These are phyloP conservation scores for Theobroma cacao DNA, from an alignment of 345 rosid species.

Conservation along the genomic window DNA sequence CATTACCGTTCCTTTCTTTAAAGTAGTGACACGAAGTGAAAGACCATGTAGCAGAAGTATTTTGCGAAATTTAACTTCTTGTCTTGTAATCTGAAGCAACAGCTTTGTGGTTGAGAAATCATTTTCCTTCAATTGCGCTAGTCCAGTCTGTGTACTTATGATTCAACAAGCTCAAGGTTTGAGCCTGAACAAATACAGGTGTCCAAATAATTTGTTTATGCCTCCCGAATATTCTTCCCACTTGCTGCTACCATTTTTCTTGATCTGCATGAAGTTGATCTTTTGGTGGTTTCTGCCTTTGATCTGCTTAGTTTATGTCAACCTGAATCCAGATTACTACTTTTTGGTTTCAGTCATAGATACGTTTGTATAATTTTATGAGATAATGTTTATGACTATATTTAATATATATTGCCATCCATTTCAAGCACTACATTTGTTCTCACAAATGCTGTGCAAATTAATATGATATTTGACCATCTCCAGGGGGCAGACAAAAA, in stretches of 20 bases:
- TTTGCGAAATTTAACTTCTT: no score
- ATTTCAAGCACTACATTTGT: not conserved
- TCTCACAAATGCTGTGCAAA: not conserved
- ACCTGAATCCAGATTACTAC: not conserved
- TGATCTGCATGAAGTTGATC: conserved; percentile 5
- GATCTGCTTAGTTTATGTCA: not conserved
- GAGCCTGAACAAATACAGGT: not conserved
- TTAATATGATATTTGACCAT: not conserved
- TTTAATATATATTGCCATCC: not conserved
- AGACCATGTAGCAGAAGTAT: no score
- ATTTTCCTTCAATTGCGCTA: not conserved
- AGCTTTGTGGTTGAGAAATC: no score
- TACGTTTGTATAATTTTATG: not conserved
- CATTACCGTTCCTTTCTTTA: no score
- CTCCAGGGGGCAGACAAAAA: not conserved
- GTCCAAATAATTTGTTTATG: not conserved
- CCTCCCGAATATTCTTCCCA: not conserved
- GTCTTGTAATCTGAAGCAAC: no score
- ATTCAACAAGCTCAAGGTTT: not conserved
- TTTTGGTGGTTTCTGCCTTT: not conserved
- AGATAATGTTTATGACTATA: not conserved
- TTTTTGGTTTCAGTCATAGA: not conserved
- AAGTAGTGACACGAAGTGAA: no score
- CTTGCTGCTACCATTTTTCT: not conserved
- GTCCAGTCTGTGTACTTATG: not conserved